A percentile compares a stretch with the other conserved stretches of the same genome.
Conservation (phyloP, 2,329 filamentous ascomycete genomes). For the Aspergillus neoniger region DNA sequence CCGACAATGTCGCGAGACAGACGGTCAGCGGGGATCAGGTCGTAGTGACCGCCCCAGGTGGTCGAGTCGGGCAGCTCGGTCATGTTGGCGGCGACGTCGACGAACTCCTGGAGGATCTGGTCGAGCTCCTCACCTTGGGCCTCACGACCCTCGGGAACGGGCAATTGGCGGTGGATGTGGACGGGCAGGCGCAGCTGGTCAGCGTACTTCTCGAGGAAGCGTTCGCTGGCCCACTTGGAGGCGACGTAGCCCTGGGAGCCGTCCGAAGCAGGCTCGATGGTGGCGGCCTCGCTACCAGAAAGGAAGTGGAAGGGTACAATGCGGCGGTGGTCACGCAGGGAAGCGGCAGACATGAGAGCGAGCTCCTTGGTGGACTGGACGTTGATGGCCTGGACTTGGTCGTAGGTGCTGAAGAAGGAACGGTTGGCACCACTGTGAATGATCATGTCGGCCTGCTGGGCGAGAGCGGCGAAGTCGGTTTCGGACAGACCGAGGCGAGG, state of each 20-base stretch:
- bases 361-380: conserved; percentile 30
- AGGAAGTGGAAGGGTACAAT: conserved; percentile 34
- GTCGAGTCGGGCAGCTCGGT: too few relatives aligned
- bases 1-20: too few relatives aligned
- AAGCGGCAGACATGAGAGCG: conserved; percentile 23
- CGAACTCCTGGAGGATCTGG: too few relatives aligned
- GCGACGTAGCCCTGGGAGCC: conserved; percentile 40
- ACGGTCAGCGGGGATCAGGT: too few relatives aligned
- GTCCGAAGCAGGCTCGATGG: conserved; percentile 27
- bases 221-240: conserved; percentile 45
- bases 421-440: conserved; percentile 32
- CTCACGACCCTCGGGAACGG: too few relatives aligned
- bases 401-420: conserved; percentile 35
- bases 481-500: neutral
- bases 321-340: conserved; percentile 1
- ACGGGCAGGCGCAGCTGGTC: conserved; percentile 22
- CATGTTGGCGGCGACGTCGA: too few relatives aligned
- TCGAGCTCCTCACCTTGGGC: too few relatives aligned
- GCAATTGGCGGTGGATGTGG: conserved; percentile 33
- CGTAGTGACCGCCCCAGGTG: too few relatives aligned
- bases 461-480: neutral
- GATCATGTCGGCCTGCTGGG: conserved; percentile 21
- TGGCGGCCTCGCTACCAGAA: conserved; percentile 16
- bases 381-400: conserved; percentile 29
- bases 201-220: conserved; percentile 35